phyloP scores from a whole-genome alignment of 331 rosid genomes.

The Rosa hybrid region DNA sequence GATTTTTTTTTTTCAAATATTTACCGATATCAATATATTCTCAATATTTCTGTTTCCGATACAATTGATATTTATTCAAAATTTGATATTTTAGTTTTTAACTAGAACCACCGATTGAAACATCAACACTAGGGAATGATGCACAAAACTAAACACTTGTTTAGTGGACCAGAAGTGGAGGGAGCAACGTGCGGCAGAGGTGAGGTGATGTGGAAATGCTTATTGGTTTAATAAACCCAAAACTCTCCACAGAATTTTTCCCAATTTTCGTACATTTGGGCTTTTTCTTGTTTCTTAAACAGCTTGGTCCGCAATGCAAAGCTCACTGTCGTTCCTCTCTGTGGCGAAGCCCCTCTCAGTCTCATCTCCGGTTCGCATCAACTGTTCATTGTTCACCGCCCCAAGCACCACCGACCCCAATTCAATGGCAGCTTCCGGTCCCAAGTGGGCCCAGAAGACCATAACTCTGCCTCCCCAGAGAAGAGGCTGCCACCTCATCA shows the following conservation, averaged over 20 bases:
- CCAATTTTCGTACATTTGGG: not conserved
- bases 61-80: too few species aligned
- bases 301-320: constrained; percentile 10
- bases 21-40: too few species aligned
- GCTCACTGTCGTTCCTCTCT: not conserved
- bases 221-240: not conserved
- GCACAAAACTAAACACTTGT: not conserved
- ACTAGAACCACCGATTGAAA: not conserved
- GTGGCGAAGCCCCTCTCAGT: constrained; percentile 6
- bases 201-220: not conserved
- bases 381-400: constrained; percentile 23
- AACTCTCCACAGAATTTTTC: not conserved
- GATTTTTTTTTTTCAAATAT: too few species aligned
- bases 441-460: constrained; percentile 71
- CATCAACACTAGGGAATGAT: not conserved
- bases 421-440: constrained; percentile 55
- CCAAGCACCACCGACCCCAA: constrained; percentile 25
- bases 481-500: constrained; percentile 66
- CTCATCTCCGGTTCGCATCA: constrained; percentile 29
- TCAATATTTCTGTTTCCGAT: too few species aligned
- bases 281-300: not conserved
- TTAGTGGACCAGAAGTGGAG: not conserved
- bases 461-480: constrained; percentile 47
- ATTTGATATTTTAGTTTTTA: too few species aligned
- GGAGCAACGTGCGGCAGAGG: not conserved